Conservation (phyloP, 305 asterid species). For the Solanum chacoense region DNA sequence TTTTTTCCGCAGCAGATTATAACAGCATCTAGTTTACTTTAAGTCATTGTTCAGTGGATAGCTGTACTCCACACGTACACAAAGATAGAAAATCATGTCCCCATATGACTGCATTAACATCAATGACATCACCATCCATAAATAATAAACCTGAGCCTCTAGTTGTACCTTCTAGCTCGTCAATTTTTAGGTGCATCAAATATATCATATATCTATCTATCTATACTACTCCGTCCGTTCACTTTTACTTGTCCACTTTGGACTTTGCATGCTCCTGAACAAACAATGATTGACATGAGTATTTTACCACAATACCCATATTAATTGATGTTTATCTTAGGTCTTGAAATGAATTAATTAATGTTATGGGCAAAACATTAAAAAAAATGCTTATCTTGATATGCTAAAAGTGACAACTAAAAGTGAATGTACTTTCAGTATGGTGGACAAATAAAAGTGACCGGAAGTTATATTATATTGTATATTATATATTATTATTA, state of each 20-base stretch:
- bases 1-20: not conserved
- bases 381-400: not conserved
- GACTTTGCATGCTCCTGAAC: not conserved
- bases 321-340: not conserved
- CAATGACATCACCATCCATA: not conserved
- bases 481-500: not conserved
- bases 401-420: not conserved
- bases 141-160: not conserved
- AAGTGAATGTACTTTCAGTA: not conserved
- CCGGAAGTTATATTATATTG: not conserved
- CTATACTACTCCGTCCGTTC: not conserved
- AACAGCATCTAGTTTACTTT: not conserved
- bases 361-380: not conserved
- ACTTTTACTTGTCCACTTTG: not conserved
- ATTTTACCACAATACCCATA: not conserved
- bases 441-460: not conserved
- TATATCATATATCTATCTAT: not conserved
- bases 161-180: not conserved
- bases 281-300: not conserved
- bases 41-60: constrained; percentile 3
- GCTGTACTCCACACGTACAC: not conserved
- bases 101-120: not conserved
- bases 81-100: not conserved
- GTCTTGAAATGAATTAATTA: not conserved
- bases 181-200: not conserved